Conservation (phyloP, 768 basidiomycete genomes). For the Dictyophora rubrovolvata region DNA sequence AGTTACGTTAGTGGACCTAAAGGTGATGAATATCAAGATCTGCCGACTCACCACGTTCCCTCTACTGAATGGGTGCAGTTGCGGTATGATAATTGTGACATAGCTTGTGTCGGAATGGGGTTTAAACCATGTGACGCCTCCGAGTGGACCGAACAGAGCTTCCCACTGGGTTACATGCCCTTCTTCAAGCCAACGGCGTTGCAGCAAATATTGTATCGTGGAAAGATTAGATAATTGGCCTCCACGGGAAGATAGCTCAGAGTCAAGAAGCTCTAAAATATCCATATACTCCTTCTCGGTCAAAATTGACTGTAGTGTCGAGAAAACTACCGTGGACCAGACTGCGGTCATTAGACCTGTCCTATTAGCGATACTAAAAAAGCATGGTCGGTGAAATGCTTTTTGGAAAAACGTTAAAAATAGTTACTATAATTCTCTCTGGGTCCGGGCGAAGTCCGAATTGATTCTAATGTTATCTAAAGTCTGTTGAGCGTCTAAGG, state of each 20-base stretch:
- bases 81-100: not conserved
- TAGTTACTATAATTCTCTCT: not conserved
- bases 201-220: not conserved
- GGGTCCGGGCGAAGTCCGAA: not conserved
- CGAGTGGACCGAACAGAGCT: not conserved
- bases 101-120: not conserved
- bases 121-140: not conserved
- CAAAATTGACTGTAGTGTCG: not conserved
- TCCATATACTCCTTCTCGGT: not conserved
- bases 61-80: slow-evolving; percentile 1
- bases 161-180: slow-evolving; percentile 3
- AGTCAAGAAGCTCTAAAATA: not conserved
- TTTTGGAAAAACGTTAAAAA: not conserved
- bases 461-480: not conserved
- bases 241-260: not conserved
- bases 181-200: not conserved
- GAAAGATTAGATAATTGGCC: not conserved
- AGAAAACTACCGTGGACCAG: slow-evolving; percentile 1
- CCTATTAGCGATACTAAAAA: not conserved
- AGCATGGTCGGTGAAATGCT: not conserved
- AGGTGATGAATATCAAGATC: not conserved
- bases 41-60: not conserved
- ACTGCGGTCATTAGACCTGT: not conserved
- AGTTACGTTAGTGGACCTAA: not conserved
- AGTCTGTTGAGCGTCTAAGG: not conserved